Percentiles rank a stretch among this genome's conserved stretches.
phyloP scores from a whole-genome alignment of 1,284 basidiomycete genomes.

The Moesziomyces antarcticus region DNA sequence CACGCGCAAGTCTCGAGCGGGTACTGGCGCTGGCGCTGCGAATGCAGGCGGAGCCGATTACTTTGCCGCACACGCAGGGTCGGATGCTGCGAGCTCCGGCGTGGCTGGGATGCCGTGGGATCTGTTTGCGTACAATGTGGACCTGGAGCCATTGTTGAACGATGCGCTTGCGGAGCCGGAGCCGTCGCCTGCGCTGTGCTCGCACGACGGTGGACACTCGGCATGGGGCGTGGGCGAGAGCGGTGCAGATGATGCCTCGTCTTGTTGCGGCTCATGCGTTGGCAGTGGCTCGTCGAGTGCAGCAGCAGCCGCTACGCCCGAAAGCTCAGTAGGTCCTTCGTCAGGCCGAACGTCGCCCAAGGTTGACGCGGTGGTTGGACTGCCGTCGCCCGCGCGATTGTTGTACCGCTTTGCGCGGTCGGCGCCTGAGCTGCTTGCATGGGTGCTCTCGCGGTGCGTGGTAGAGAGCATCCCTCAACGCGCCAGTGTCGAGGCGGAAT shows the following conservation, averaged over 20 bases:
- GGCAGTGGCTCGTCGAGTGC: slow-evolving; percentile 1
- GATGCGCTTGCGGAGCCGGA: slow-evolving; percentile 21
- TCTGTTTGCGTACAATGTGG: slow-evolving; percentile 28
- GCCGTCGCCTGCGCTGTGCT: not conserved
- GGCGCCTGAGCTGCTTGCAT: slow-evolving; percentile 54
- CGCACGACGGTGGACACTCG: not conserved
- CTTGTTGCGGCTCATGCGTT: slow-evolving; percentile 5
- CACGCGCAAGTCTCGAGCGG: slow-evolving; percentile 9
- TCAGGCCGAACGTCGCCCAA: slow-evolving; percentile 21
- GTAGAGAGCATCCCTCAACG: slow-evolving; percentile 45
- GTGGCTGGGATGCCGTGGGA: slow-evolving; percentile 24
- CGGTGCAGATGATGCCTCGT: slow-evolving; percentile 8
- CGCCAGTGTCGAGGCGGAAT: slow-evolving; percentile 44
- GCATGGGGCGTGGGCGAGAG: not conserved
- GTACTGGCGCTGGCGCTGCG: not conserved
- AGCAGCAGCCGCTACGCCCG: slow-evolving; percentile 2
- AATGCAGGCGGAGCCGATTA: slow-evolving; percentile 10
- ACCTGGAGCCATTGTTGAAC: slow-evolving; percentile 36
- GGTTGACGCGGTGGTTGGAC: not conserved
- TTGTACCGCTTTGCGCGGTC: slow-evolving; percentile 55
- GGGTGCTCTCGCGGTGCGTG: slow-evolving; percentile 54
- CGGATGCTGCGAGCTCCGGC: not conserved
- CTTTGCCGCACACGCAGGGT: slow-evolving; percentile 13
- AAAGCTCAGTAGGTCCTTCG: slow-evolving; percentile 32
- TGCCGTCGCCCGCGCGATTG: slow-evolving; percentile 48